Base-by-base conservation (phyloP, 2,329 filamentous ascomycete species). In the Trichoderma lentiforme region DNA sequence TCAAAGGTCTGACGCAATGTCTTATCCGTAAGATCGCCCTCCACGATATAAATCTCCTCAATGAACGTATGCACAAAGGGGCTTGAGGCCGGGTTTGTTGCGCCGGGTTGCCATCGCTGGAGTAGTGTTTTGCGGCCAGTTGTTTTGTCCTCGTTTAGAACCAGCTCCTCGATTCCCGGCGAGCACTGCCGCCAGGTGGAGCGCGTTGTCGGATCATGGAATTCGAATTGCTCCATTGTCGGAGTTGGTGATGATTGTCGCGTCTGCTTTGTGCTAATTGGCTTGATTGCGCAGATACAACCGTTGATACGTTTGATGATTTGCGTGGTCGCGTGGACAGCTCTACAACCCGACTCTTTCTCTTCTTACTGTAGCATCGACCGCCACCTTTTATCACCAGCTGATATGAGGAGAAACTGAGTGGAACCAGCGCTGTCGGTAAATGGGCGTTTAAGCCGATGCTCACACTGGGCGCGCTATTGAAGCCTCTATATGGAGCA, bases 21-120 rank as follows among this genome's bases (percentile, higher is more conserved):
- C 51, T 76, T 74, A 74, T 82, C 81, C 71, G 77, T 77, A 67
- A 83, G 71, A 53, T 80, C 79, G 15, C 80, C 81, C 39, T 81
- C 78, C 18, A 80, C 73, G 51, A 83, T 76, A 71, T 77, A 82
- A 63, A 83, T 81, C 63, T 83, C 81, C 65, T 83, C 82, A 56
- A 80, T 76, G 64, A 80, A 83, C 26, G 79, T 75, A 65, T 84
- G 81, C 28, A 78, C 77, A 39, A 82, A 81, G 28, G 75, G 65
- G 30, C 78, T 70, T 21, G 66, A 51, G 7, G 26, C n/a, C n/a
- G 56, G 66, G 18, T 77, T 78, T 32, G 74, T 73, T 4, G 78
- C 75, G 26, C 79, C 76, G 6, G 81, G 78, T 34, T 81, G 77
- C 78, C 79, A 83, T 74, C 81, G 80, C 72, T 83, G 80, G 2